phyloP scores from a whole-genome alignment of 371 early-diverging fungal genomes.

The Syncephalastrum monosporum region DNA sequence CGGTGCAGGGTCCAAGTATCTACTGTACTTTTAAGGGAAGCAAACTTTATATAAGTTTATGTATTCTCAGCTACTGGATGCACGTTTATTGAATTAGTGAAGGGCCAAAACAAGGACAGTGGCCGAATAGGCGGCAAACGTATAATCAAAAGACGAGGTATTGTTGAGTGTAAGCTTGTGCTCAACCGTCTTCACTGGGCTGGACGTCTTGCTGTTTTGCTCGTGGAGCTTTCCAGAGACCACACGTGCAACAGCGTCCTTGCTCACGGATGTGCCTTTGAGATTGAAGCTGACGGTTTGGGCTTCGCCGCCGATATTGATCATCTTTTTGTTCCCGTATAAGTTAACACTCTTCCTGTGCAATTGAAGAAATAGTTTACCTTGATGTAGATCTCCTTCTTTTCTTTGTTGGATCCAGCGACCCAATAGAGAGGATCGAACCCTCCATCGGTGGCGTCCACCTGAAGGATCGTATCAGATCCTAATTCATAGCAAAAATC shows the following conservation, averaged over 20 bases:
- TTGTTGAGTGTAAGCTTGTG: conserved; percentile 8
- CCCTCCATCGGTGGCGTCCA: conserved; percentile 18
- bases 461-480: conserved; percentile 22
- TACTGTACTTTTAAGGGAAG: too few relatives aligned
- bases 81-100: background rate
- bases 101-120: conserved; percentile 15
- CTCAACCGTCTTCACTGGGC: conserved; percentile 7
- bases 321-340: conserved; percentile 9
- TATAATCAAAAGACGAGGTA: conserved; percentile 11
- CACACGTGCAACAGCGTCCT: conserved; percentile 11
- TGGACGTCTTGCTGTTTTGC: conserved; percentile 12
- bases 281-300: conserved; percentile 11
- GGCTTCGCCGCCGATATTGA: conserved; percentile 12
- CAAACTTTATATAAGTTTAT: too few relatives aligned
- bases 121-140: conserved; percentile 19
- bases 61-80: too few relatives aligned
- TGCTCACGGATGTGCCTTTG: conserved; percentile 9
- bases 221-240: conserved; percentile 9
- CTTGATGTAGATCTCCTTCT: conserved; percentile 15
- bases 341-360: too few relatives aligned
- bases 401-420: conserved; percentile 17
- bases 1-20: too few relatives aligned
- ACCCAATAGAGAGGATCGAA: conserved; percentile 33
- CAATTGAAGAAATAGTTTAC: background rate
- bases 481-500: too few relatives aligned